Conservation (phyloP, 2,329 filamentous ascomycete species). For the Amesomyces nigricolor region DNA sequence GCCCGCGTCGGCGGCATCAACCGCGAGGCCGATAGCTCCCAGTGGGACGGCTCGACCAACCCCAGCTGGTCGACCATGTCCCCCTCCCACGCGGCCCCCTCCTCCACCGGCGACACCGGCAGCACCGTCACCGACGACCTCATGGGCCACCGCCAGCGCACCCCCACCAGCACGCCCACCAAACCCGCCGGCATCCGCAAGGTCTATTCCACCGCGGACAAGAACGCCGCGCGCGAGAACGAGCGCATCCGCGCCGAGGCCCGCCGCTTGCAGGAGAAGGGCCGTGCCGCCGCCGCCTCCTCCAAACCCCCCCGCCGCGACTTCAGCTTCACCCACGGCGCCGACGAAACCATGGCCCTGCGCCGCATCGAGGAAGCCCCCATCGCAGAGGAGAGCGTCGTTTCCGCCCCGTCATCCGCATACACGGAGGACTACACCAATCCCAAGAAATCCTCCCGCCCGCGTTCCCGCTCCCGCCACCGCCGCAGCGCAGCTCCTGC, state of each 20-base stretch:
- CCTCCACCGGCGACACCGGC: constrained; percentile 22
- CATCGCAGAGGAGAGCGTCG: constrained; percentile 12
- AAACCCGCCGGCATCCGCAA: constrained; percentile 50
- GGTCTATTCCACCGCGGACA: constrained; percentile 56
- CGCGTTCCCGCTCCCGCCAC: constrained; percentile 13
- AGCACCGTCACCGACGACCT: constrained; percentile 56
- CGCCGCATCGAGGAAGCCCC: constrained; percentile 30
- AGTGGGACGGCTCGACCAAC: constrained; percentile 69
- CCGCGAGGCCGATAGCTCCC: constrained; percentile 68
- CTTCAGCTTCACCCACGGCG: constrained; percentile 49
- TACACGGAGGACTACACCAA: constrained; percentile 1
- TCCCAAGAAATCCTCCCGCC: neutral
- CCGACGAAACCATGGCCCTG: constrained; percentile 27
- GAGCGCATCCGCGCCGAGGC: constrained; percentile 54
- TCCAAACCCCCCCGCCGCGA: constrained; percentile 35
- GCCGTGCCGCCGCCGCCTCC: constrained; percentile 32
- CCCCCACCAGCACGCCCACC: constrained; percentile 49
- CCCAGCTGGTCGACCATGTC: constrained; percentile 53
- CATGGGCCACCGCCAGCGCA: constrained; percentile 51
- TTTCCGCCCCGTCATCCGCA: constrained; percentile 7
- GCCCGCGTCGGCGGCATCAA: constrained; percentile 89
- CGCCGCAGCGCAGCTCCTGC: constrained; percentile 8
- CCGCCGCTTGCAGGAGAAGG: constrained; percentile 48
- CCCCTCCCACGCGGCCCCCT: constrained; percentile 17
- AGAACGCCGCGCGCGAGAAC: constrained; percentile 45